Evolutionary conservation across 257 asterid genomes (phyloP).

Genomic region (Jacaranda mimosifolia): DNA sequence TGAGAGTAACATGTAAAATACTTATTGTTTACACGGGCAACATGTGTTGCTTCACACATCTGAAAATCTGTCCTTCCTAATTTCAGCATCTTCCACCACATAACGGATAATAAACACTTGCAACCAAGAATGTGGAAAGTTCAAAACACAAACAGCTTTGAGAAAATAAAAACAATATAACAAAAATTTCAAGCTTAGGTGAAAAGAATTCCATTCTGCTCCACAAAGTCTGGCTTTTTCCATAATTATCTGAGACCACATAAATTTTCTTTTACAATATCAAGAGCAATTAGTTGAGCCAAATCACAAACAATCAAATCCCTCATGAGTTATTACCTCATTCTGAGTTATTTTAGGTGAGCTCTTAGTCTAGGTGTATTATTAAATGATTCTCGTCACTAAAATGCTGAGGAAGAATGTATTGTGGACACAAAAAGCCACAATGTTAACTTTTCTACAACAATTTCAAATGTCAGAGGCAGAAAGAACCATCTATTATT

Average conservation of each 20-base stretch:
- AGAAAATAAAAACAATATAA: background rate
- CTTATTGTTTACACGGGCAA: background rate
- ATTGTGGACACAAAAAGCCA: background rate
- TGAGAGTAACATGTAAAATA: background rate
- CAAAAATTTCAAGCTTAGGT: background rate
- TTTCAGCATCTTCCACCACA: no score
- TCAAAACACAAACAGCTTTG: background rate
- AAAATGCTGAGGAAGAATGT: background rate
- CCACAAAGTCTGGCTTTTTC: background rate
- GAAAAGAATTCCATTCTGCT: background rate
- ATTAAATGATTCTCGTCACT: background rate
- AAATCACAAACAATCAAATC: background rate
- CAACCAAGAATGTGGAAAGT: background rate
- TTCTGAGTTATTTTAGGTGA: background rate
- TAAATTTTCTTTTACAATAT: background rate
- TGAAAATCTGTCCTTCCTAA: background rate
- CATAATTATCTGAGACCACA: constrained; percentile 6
- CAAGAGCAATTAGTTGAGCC: background rate
- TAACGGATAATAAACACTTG: background rate
- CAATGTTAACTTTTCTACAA: background rate
- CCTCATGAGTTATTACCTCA: background rate
- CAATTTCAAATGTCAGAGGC: background rate
- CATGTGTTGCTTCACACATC: background rate
- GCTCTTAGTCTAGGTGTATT: background rate
- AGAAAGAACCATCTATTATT: background rate